Evolutionary conservation across 2,329 filamentous ascomycete genomes (phyloP).

Genomic region (Periconia sp.): DNA sequence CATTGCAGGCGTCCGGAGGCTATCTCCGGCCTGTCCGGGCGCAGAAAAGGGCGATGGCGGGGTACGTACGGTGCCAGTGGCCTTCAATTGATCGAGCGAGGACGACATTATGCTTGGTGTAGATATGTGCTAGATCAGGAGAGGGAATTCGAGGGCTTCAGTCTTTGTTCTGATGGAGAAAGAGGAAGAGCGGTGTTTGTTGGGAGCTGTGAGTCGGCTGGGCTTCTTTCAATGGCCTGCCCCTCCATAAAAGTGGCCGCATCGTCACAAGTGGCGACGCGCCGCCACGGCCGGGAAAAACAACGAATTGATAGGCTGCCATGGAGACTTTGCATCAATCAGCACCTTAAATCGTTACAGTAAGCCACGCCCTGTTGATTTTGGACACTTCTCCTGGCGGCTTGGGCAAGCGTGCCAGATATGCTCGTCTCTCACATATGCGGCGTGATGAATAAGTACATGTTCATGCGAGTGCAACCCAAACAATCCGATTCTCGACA

Average conservation of each 20-base stretch:
- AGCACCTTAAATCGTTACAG: slow-evolving; percentile 24
- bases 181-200: slow-evolving; percentile 7
- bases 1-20: slow-evolving; percentile 9
- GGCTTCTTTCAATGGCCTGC: slow-evolving; percentile 28
- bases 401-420: too few relatives aligned
- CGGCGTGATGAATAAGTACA: too few relatives aligned
- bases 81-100: slow-evolving; percentile 97
- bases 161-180: too few relatives aligned
- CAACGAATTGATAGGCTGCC: slow-evolving; percentile 24
- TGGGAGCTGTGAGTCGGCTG: slow-evolving; percentile 21
- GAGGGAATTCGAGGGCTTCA: slow-evolving; percentile 4
- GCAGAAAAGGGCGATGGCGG: slow-evolving; percentile 26
- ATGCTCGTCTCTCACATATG: too few relatives aligned
- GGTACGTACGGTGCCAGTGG: slow-evolving; percentile 86
- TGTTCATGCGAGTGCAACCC: too few relatives aligned
- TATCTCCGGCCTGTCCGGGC: slow-evolving; percentile 22
- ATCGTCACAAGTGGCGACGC: slow-evolving; percentile 45
- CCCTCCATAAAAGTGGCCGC: slow-evolving; percentile 33
- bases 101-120: slow-evolving; percentile 68
- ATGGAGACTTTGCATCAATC: slow-evolving; percentile 31
- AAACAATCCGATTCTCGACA: too few relatives aligned
- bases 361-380: slow-evolving; percentile 5
- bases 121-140: too few relatives aligned
- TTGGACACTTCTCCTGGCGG: neutral
- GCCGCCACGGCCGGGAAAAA: slow-evolving; percentile 27